These are phyloP conservation scores for Metschnikowia peoriensis DNA, from an alignment of 805 yeast genomes.

Conservation along the genomic window DNA sequence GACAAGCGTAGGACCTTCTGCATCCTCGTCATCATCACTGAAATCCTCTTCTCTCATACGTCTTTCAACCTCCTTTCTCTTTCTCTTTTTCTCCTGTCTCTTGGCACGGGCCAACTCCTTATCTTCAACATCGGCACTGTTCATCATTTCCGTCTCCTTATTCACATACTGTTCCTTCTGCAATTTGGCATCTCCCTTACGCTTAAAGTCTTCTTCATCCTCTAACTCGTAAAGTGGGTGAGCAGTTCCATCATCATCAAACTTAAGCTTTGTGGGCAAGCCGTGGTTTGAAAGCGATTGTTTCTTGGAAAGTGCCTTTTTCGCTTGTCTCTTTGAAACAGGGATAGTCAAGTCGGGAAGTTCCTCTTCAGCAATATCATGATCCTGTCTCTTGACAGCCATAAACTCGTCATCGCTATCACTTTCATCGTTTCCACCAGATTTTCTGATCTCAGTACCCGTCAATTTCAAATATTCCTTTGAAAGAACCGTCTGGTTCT, in stretches of 20 bases:
- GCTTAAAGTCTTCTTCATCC: conserved; percentile 81
- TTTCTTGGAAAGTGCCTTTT: conserved; percentile 86
- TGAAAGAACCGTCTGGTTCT: conserved; percentile 87
- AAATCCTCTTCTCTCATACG: conserved; percentile 42
- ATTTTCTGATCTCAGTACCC: conserved; percentile 33
- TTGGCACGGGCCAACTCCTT: conserved; percentile 74
- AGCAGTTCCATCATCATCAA: conserved; percentile 93
- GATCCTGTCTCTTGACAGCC: conserved; percentile 75
- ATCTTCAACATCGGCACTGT: conserved; percentile 69
- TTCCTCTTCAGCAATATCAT: conserved; percentile 61
- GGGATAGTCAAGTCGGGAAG: conserved; percentile 61
- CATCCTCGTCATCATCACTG: conserved; percentile 32
- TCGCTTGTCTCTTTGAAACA: conserved; percentile 79
- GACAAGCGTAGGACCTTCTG: conserved; percentile 15
- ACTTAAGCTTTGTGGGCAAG: conserved; percentile 72
- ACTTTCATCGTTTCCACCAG: conserved; percentile 41
- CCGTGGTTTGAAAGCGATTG: conserved; percentile 59
- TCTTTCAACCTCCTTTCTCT: conserved; percentile 77
- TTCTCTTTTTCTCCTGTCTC: conserved; percentile 83
- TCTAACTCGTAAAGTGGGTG: conserved; percentile 91
- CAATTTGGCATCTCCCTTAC: conserved; percentile 63
- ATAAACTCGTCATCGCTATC: conserved; percentile 67
- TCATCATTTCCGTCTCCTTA: conserved; percentile 70
- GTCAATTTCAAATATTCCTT: conserved; percentile 83
- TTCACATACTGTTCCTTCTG: conserved; percentile 68